These are phyloP conservation scores for Fraxinus albicans DNA, from an alignment of 305 asterid genomes.

Conservation along the genomic window DNA sequence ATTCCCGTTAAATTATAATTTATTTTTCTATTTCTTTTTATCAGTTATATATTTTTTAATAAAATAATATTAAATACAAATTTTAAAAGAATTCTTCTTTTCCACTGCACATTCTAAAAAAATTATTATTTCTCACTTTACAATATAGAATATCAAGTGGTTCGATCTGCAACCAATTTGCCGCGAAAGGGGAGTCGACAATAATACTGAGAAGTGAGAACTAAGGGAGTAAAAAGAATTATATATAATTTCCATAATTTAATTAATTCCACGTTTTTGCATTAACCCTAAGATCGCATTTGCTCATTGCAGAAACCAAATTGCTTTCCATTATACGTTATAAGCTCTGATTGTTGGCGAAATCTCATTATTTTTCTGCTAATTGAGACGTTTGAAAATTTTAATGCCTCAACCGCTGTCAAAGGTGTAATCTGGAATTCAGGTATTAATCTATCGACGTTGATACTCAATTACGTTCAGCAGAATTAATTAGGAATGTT, in stretches of 20 bases:
- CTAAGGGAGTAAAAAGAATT: too few species aligned
- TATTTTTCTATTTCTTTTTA: too few species aligned
- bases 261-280: neutral
- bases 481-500: neutral
- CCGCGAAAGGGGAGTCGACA: too few species aligned
- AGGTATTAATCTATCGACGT: neutral
- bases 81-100: too few species aligned
- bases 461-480: neutral
- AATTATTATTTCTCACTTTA: too few species aligned
- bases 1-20: too few species aligned
- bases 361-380: neutral
- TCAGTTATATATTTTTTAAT: too few species aligned
- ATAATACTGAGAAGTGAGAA: too few species aligned
- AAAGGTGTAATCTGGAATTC: neutral
- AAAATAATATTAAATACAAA: too few species aligned
- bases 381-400: neutral
- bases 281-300: neutral
- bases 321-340: neutral
- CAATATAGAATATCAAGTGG: too few species aligned
- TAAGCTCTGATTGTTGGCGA: neutral
- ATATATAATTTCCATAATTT: too few species aligned
- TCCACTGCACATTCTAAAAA: too few species aligned
- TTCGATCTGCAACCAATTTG: neutral
- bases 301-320: neutral
- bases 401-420: neutral